These are phyloP conservation scores for Pythium aquatile DNA, from an alignment of 352 stramenopile genomes.

Conservation along the genomic window DNA sequence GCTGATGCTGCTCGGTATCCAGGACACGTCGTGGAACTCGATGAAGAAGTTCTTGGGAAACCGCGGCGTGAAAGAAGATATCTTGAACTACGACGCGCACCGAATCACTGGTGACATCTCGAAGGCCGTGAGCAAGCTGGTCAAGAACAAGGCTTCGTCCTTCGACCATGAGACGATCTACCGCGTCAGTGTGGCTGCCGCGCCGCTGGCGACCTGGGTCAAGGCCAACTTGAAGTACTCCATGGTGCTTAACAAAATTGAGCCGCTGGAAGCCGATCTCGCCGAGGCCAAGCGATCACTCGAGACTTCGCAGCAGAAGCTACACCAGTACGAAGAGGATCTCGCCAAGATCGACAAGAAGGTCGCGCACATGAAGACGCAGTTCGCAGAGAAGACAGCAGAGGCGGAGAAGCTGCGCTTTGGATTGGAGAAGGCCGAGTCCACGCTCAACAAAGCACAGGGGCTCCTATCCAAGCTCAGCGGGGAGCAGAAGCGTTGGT, in stretches of 20 bases:
- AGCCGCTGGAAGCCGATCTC: slow-evolving; percentile 91
- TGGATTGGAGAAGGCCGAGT: slow-evolving; percentile 87
- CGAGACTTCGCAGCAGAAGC: slow-evolving; percentile 82
- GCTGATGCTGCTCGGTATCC: slow-evolving; percentile 94
- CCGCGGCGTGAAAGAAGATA: slow-evolving; percentile 95
- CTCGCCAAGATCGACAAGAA: slow-evolving; percentile 90
- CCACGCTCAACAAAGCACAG: slow-evolving; percentile 91
- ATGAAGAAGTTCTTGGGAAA: slow-evolving; percentile 98
- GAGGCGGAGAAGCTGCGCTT: slow-evolving; percentile 91
- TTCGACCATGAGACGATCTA: slow-evolving; percentile 96
- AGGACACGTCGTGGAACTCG: slow-evolving; percentile 94
- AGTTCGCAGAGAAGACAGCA: slow-evolving; percentile 92
- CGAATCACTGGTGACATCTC: slow-evolving; percentile 90
- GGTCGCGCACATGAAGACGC: slow-evolving; percentile 87
- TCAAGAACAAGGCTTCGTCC: slow-evolving; percentile 91
- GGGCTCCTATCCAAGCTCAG: slow-evolving; percentile 87
- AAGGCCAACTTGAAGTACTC: slow-evolving; percentile 95
- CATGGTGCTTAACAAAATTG: slow-evolving; percentile 95
- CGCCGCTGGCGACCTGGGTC: slow-evolving; percentile 93
- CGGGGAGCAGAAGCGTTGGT: slow-evolving; percentile 92
- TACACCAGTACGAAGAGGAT: slow-evolving; percentile 90
- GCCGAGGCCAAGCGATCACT: slow-evolving; percentile 86
- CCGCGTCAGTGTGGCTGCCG: slow-evolving; percentile 91
- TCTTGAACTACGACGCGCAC: slow-evolving; percentile 94
- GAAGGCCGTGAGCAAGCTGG: slow-evolving; percentile 89